Percentiles rank a stretch among this genome's conserved stretches.
Conservation (phyloP, 148 eudicot species). For the Fagopyrum homotropicum region DNA sequence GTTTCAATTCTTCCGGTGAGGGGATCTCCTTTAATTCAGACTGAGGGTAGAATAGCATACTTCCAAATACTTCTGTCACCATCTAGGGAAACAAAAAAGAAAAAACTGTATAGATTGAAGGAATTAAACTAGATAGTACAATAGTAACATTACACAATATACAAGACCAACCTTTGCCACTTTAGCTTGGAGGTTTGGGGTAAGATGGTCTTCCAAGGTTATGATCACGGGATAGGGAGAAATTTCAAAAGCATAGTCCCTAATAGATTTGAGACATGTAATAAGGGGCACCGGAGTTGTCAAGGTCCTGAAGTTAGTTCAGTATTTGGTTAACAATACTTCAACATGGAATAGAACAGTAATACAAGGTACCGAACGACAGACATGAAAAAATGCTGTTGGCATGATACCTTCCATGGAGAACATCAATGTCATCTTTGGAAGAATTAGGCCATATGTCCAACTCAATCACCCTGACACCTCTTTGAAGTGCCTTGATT, state of each 20-base stretch:
- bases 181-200: conserved; percentile 81
- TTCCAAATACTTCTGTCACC: conserved; percentile 58
- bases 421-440: conserved; percentile 74
- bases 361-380: too few species aligned
- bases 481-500: conserved; percentile 70
- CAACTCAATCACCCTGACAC: conserved; percentile 90
- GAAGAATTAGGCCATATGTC: conserved; percentile 94
- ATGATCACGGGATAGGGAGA: conserved; percentile 88
- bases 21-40: conserved; percentile 43
- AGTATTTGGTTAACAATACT: neutral
- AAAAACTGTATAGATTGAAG: neutral
- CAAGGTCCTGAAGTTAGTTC: conserved; percentile 57
- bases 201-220: conserved; percentile 92
- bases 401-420: conserved; percentile 74
- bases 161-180: conserved; percentile 67
- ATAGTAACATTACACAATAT: neutral
- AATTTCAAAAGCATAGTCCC: conserved; percentile 69
- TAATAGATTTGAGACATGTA: conserved; percentile 78
- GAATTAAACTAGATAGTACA: neutral
- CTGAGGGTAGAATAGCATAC: conserved; percentile 47
- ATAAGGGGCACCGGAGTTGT: conserved; percentile 77
- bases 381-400: neutral
- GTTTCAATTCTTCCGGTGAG: conserved; percentile 58
- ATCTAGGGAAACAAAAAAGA: conserved; percentile 36
- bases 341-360: neutral